Conservation (phyloP, 768 basidiomycete genomes). For the Rhodotorula diobovata region DNA sequence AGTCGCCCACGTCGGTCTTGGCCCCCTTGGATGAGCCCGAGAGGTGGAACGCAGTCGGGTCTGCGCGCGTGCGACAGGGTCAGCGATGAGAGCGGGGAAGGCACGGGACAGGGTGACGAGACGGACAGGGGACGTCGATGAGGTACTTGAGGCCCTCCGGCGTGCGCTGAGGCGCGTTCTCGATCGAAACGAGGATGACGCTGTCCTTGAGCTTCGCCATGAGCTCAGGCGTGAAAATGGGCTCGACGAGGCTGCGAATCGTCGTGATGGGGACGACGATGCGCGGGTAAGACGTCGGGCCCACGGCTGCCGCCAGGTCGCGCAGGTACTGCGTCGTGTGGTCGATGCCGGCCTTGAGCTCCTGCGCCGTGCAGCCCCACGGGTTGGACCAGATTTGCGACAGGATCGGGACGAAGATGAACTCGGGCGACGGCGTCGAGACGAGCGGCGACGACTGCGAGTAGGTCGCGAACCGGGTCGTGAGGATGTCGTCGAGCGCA, state of each 20-base stretch:
- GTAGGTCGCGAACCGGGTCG: slow-evolving; percentile 30
- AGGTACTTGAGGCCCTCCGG: slow-evolving; percentile 33
- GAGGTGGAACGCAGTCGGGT: slow-evolving; percentile 37
- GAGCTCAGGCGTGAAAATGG: slow-evolving; percentile 18
- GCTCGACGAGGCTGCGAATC: slow-evolving; percentile 26
- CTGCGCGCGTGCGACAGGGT: background rate
- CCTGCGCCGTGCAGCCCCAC: slow-evolving; percentile 26
- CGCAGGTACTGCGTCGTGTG: slow-evolving; percentile 33
- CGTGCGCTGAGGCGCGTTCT: slow-evolving; percentile 29
- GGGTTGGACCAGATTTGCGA: slow-evolving; percentile 36
- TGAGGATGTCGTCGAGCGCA: slow-evolving; percentile 38
- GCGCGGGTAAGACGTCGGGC: slow-evolving; percentile 31
- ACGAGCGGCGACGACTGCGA: slow-evolving; percentile 24
- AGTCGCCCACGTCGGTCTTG: slow-evolving; percentile 21
- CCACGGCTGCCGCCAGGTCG: slow-evolving; percentile 23
- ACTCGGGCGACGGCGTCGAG: slow-evolving; percentile 29
- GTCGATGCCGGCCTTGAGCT: slow-evolving; percentile 17
- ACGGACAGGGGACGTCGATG: slow-evolving; percentile 37
- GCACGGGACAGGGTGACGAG: too few species aligned
- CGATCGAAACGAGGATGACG: slow-evolving; percentile 33
- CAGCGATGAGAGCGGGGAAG: background rate
- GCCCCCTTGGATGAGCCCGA: slow-evolving; percentile 3
- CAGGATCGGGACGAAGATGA: slow-evolving; percentile 39
- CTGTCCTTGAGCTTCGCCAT: slow-evolving; percentile 31
- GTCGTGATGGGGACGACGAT: slow-evolving; percentile 31